phyloP scores from a whole-genome alignment of 495 filamentous ascomycete genomes.

The Talaromyces wortmannii region DNA sequence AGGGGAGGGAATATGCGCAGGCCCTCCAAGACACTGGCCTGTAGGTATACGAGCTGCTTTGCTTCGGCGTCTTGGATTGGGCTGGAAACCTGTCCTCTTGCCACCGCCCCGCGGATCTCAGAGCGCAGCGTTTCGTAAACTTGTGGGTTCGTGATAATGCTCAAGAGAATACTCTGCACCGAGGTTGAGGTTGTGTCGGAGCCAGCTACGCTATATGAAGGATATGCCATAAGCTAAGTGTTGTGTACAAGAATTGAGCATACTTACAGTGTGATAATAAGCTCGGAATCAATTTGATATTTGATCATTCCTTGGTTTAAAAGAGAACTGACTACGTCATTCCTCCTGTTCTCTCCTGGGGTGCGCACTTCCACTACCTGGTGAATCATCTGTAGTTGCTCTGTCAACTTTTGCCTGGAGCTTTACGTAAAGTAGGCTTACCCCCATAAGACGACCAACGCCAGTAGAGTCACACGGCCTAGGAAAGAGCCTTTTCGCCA shows the following conservation, averaged over 20 bases:
- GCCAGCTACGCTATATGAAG: conserved; percentile 35
- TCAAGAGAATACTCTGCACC: conserved; percentile 46
- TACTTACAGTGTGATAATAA: neutral
- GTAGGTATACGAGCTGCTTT: conserved; percentile 36
- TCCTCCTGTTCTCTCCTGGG: conserved; percentile 3
- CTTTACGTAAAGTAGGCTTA: neutral
- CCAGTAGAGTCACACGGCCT: neutral
- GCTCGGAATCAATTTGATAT: neutral
- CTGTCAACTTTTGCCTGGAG: neutral
- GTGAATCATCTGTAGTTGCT: neutral
- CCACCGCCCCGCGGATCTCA: conserved; percentile 36
- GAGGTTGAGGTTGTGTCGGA: conserved; percentile 53
- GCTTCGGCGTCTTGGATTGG: conserved; percentile 32
- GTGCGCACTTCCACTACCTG: neutral
- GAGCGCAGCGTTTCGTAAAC: conserved; percentile 28
- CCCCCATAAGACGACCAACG: neutral
- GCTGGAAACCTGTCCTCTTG: conserved; percentile 22
- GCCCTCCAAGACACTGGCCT: conserved; percentile 46
- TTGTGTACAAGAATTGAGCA: neutral
- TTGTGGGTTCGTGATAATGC: conserved; percentile 29
- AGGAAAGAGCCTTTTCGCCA: neutral
- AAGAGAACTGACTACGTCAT: conserved; percentile 16
- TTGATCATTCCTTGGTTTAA: conserved; percentile 12
- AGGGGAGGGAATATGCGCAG: conserved; percentile 45
- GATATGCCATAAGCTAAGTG: neutral